These are phyloP conservation scores for Solanum ossicruentum DNA, from an alignment of 257 asterid genomes.

Conservation along the genomic window DNA sequence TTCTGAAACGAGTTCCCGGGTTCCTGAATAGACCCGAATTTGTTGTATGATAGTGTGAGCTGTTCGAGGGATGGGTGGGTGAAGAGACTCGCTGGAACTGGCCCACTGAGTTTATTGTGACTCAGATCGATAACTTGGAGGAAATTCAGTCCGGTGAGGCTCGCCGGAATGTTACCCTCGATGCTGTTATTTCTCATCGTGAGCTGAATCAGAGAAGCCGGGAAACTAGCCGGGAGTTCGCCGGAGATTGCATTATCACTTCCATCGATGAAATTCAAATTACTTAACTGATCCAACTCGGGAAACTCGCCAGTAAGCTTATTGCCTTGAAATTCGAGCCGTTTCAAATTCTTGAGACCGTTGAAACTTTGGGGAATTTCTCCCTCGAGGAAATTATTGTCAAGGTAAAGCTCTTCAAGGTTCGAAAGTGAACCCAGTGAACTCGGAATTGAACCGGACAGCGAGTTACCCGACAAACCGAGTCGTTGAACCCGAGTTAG, in stretches of 20 bases:
- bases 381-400: conserved; percentile 44
- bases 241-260: conserved; percentile 73
- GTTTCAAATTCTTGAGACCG: conserved; percentile 35
- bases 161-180: conserved; percentile 36
- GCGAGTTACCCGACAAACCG: conserved; percentile 41
- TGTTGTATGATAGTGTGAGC: conserved; percentile 45
- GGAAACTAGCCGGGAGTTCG: conserved; percentile 31
- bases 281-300: conserved; percentile 33
- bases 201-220: conserved; percentile 37
- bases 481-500: conserved; percentile 35
- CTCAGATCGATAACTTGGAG: conserved; percentile 72
- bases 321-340: conserved; percentile 70
- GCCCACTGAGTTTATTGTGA: conserved; percentile 54
- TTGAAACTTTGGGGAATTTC: conserved; percentile 31
- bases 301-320: conserved; percentile 37
- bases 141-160: conserved; percentile 2
- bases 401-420: conserved; percentile 48
- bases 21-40: conserved; percentile 33
- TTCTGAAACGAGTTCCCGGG: conserved; percentile 27
- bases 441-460: conserved; percentile 41
- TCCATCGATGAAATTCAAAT: conserved; percentile 41
- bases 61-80: conserved; percentile 64
- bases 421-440: conserved; percentile 30
- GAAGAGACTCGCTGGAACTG: conserved; percentile 55
- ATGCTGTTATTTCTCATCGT: conserved; percentile 45